phyloP scores from a whole-genome alignment of 495 filamentous ascomycete genomes.

The Penicillium tannophilum region DNA sequence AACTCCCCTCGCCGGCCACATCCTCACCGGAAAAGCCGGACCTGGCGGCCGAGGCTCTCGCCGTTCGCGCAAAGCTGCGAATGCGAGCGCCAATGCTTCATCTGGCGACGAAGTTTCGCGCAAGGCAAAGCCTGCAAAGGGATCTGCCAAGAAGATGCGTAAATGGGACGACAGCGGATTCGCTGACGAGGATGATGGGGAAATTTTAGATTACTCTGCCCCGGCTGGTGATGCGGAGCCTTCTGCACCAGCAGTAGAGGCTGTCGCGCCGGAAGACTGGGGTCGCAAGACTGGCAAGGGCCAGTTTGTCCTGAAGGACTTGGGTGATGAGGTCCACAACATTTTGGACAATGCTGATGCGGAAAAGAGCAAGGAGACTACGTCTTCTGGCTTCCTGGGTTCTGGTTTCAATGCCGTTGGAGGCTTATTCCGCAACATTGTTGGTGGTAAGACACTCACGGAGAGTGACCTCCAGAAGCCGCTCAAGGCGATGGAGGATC shows the following conservation, averaged over 20 bases:
- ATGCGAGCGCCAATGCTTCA: conserved; percentile 66
- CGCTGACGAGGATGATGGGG: conserved; percentile 82
- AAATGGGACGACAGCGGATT: conserved; percentile 90
- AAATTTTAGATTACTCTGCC: conserved; percentile 83
- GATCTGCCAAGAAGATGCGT: conserved; percentile 74
- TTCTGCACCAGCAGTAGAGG: conserved; percentile 63
- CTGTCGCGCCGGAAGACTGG: conserved; percentile 76
- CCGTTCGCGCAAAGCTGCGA: conserved; percentile 76
- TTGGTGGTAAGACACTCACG: conserved; percentile 89
- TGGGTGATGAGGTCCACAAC: conserved; percentile 90
- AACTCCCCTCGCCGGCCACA: conserved; percentile 64
- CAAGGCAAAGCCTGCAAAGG: conserved; percentile 59
- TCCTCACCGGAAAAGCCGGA: conserved; percentile 71
- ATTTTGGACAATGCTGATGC: conserved; percentile 74
- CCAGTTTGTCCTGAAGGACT: conserved; percentile 89
- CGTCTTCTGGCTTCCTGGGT: conserved; percentile 66
- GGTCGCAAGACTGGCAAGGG: conserved; percentile 83
- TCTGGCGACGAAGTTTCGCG: conserved; percentile 78
- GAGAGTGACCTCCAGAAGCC: conserved; percentile 86
- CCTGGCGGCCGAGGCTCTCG: conserved; percentile 76
- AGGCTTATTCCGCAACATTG: conserved; percentile 87
- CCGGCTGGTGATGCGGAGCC: conserved; percentile 53
- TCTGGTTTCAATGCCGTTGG: conserved; percentile 78
- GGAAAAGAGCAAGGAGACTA: conserved; percentile 55
- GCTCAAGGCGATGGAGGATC: conserved; percentile 93